Evolutionary conservation across 257 asterid genomes (phyloP).

Genomic region (Anisodus tanguticus): DNA sequence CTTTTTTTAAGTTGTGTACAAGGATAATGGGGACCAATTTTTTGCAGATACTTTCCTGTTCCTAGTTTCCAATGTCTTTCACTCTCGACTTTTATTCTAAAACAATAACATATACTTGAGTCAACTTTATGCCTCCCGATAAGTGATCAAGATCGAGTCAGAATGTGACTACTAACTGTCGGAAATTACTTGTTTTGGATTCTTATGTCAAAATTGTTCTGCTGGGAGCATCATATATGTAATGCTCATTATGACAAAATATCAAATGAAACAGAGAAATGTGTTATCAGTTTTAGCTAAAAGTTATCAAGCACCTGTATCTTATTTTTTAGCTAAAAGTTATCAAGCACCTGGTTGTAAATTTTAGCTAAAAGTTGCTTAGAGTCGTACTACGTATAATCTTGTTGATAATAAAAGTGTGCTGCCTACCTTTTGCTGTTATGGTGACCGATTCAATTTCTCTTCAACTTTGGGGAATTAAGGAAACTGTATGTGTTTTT

Average conservation of each 20-base stretch:
- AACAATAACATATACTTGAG: neutral
- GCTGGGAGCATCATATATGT: neutral
- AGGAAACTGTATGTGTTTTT: neutral
- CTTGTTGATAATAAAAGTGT: slow-evolving; percentile 11
- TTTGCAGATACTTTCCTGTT: neutral
- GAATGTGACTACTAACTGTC: neutral
- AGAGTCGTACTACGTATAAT: neutral
- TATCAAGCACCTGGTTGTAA: neutral
- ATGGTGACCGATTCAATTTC: neutral
- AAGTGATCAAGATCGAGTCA: neutral
- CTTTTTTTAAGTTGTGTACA: neutral
- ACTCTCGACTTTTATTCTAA: neutral
- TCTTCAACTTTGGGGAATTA: neutral
- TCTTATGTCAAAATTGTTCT: neutral
- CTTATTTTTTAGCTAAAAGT: neutral
- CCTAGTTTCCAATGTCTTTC: neutral
- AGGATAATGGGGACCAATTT: slow-evolving; percentile 15
- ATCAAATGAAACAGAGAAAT: slow-evolving; percentile 2
- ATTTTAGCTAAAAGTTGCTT: neutral
- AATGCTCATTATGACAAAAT: slow-evolving; percentile 8
- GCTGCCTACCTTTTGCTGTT: neutral
- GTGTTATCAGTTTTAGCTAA: slow-evolving; percentile 7
- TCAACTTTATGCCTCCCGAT: neutral
- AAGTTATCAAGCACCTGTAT: neutral
- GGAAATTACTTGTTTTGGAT: neutral